Percentiles rank a stretch among this genome's conserved stretches.
Conservation (phyloP, 2,329 filamentous ascomycete genomes). For the Conoideocrella luteorostrata region DNA sequence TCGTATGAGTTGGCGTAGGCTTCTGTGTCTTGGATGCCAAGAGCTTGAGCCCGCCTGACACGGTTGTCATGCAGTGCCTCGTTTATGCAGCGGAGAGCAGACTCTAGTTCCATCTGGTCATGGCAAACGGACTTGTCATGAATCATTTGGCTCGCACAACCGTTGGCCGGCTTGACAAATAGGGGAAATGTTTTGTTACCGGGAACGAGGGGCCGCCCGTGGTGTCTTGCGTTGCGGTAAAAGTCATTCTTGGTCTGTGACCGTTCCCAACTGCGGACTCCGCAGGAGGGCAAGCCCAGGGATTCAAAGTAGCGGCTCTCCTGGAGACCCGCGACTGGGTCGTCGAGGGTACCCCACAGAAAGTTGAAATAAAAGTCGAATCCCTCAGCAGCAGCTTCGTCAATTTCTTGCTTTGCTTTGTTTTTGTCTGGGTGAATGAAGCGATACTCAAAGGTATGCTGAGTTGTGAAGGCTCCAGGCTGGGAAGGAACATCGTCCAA, state of each 20-base stretch:
- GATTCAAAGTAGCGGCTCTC: conserved; percentile 2
- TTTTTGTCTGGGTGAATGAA: conserved; percentile 1
- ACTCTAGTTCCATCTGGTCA: background rate
- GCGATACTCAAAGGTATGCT: conserved; percentile 2
- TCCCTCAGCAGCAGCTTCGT: background rate
- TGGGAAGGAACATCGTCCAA: background rate
- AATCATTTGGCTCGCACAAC: conserved; percentile 3
- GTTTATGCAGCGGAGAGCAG: background rate
- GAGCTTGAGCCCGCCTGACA: background rate
- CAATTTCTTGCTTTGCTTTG: background rate
- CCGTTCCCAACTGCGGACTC: background rate
- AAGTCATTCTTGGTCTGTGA: background rate
- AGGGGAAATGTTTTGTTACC: background rate
- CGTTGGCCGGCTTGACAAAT: background rate
- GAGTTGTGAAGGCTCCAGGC: background rate
- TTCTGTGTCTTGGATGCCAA: background rate
- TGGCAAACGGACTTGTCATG: background rate
- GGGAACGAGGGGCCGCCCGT: background rate
- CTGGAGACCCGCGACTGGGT: background rate
- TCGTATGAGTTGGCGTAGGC: background rate
- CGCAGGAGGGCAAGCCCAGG: background rate
- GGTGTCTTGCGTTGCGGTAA: background rate
- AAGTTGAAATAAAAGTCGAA: conserved; percentile 5
- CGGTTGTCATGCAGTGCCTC: background rate
- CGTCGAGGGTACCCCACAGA: background rate